Base-by-base conservation (phyloP, 768 basidiomycete species). In the Boletus subcaerulescens region DNA sequence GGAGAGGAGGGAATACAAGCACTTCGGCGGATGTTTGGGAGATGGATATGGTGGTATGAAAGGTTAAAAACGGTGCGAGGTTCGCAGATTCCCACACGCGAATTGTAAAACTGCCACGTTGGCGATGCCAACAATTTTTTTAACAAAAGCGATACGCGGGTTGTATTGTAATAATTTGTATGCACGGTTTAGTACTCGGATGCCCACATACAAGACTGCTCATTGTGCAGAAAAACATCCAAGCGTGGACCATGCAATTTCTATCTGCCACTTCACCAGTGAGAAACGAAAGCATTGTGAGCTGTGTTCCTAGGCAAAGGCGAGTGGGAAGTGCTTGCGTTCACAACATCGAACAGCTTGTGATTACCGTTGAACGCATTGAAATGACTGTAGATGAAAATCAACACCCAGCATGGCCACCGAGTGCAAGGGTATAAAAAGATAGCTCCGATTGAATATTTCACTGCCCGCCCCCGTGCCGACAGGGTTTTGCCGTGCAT, bases 261-360 rank as follows among this genome's bases (percentile, higher is more conserved):
- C 45, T n/a, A 60, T 89, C 80, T 89, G 76, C 87, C 87, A 89
- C 85, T 48, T 69, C 76, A 75, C 86, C 76, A 83, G 86, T 87
- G 84, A 83, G 86, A 71, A 80, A 87, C 87, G 85, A 89, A 80
- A 82, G 87, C 86, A 86, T 62, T 56, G 71, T 67, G 60, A 66
- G 84, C 87, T 77, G 71, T 89, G 87, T 87, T 75, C 80, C 87
- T 81, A 86, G 87, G 86, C 86, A 79, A 74, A 69, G 74, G 84
- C 75, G 75, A 75, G 85, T 88, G 87, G 52, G 15, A 17, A 18
- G 18, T 9, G 7, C 7, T 40, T 18, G 18, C 39, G 39, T 18
- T n/a, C 39, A 40, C 39, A 18, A n/a, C 39, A 20, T 41, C n/a
- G 87, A 39, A 29, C 1, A 29, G 8, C 26, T 29, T 29, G 8